Percentiles rank a stretch among this genome's conserved stretches.
Evolutionary conservation across 495 filamentous ascomycete genomes (phyloP).

Genomic region (Hamigera avellanea): DNA sequence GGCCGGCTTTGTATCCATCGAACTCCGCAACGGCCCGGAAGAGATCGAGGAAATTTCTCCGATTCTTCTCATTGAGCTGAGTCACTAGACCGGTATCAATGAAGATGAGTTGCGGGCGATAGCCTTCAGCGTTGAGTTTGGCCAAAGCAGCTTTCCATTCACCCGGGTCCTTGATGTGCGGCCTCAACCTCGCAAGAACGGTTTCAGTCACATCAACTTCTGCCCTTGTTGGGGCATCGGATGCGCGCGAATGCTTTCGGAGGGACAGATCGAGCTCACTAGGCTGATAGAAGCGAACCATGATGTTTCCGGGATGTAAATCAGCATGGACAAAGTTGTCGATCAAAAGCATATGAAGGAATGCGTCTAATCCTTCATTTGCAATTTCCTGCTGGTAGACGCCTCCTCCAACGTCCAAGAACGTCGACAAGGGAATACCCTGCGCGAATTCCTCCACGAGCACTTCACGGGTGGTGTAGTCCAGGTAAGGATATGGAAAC

Average conservation of each 20-base stretch:
- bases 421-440: slow-evolving; percentile 82
- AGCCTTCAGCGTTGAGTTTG: slow-evolving; percentile 80
- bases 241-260: slow-evolving; percentile 37
- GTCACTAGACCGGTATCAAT: slow-evolving; percentile 97
- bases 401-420: slow-evolving; percentile 83
- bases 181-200: slow-evolving; percentile 67
- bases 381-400: slow-evolving; percentile 91
- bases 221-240: slow-evolving; percentile 36
- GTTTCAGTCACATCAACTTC: slow-evolving; percentile 74
- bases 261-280: slow-evolving; percentile 53
- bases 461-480: slow-evolving; percentile 85
- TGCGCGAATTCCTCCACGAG: slow-evolving; percentile 93
- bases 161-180: slow-evolving; percentile 49
- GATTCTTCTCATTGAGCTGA: slow-evolving; percentile 76
- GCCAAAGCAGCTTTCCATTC: slow-evolving; percentile 63
- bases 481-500: slow-evolving; percentile 89
- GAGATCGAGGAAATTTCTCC: slow-evolving; percentile 86
- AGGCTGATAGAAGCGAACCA: slow-evolving; percentile 96
- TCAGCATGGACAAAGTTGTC: slow-evolving; percentile 99
- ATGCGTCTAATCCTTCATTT: slow-evolving; percentile 93
- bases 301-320: slow-evolving; percentile 96
- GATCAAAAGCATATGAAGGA: slow-evolving; percentile 91
- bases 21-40: slow-evolving; percentile 96
- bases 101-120: slow-evolving; percentile 89
- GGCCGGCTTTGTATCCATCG: slow-evolving; percentile 88